Conservation (phyloP, 164 flowering plant species). For the Warburgia ugandensis region DNA sequence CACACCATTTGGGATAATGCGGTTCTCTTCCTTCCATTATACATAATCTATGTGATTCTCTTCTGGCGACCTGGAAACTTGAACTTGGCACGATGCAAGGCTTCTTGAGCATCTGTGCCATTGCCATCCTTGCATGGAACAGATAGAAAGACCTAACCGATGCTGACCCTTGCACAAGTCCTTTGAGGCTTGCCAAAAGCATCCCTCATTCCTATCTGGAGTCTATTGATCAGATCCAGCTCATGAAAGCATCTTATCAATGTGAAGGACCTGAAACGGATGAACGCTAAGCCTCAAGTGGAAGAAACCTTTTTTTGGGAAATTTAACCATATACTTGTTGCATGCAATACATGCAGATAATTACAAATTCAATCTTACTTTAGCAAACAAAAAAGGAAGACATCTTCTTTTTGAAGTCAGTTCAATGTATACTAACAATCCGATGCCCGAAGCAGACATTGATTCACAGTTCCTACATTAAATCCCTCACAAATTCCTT, state of each 20-base stretch:
- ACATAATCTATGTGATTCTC: conserved; percentile 35
- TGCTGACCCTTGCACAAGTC: conserved; percentile 27
- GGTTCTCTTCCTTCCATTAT: conserved; percentile 33
- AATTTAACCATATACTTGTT: conserved; percentile 32
- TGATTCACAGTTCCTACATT: no score
- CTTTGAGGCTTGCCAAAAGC: conserved; percentile 36
- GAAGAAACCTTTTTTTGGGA: conserved; percentile 32
- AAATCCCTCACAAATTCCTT: no score
- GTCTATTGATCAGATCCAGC: conserved; percentile 40
- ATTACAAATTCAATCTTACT: no score
- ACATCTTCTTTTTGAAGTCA: no score
- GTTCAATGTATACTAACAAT: no score
- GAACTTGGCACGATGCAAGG: conserved; percentile 26
- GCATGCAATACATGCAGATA: conserved; percentile 34
- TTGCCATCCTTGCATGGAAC: conserved; percentile 30
- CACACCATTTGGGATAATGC: conserved; percentile 42
- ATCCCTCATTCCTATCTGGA: conserved; percentile 36
- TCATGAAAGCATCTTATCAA: conserved; percentile 39
- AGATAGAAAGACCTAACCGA: conserved; percentile 28
- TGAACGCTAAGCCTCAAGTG: conserved; percentile 29
- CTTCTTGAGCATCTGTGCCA: conserved; percentile 25
- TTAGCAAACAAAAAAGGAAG: no score
- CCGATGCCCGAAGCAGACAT: no score
- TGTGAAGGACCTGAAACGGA: conserved; percentile 31
- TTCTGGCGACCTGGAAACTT: conserved; percentile 36